Base-by-base conservation (phyloP, 257 asterid genomes). In the Agastache rugosa region DNA sequence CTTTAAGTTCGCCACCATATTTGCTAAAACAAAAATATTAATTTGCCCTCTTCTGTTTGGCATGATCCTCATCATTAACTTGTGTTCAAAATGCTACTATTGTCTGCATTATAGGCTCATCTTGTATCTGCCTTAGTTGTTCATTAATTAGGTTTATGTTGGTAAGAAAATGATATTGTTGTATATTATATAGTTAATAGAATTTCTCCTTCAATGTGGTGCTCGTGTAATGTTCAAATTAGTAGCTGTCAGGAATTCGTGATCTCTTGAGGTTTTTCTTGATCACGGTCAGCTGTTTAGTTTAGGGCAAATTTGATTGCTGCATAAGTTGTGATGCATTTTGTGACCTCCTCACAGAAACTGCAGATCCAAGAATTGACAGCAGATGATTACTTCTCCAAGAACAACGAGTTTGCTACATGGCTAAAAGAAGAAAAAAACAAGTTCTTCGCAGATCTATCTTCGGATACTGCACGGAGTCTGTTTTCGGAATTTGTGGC, bases 361-460 rank as follows among this genome's bases (percentile, higher is more conserved):
- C 58, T 81, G 68, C 79, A 87, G 29, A n/a, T 86, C 67, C 85
- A 87, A 63, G 97, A 90, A 67, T 67, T 94, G 71, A 85, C 96
- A 8, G 80, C 66, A 20, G 95, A 88, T 9, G 99, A 94, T 73
- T 94, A 94, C 85, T 94, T 94, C 87, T 84, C 93, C 60, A 94
- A 87, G 91, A 94, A 86, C 81, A 90, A 89, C 37, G 99, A 94
- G 73, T 94, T 94, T 73, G 83, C 99, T 2, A 82, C 80, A 66
- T 94, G 99, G 99, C 93, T 94, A 17, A 94, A 90, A 72, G 89
- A 90, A 63, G 96, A 90, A 89, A 92, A 72, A 65, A 76, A 79
- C 0, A 22, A 74, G 56, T 94, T 85, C 76, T 92, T 94, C 84
- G 80, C 89, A 8, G 98, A 92, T 80, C 93, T 94, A 62, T 92